Base-by-base conservation (phyloP, 805 yeast species). In the Millerozyma miso region DNA sequence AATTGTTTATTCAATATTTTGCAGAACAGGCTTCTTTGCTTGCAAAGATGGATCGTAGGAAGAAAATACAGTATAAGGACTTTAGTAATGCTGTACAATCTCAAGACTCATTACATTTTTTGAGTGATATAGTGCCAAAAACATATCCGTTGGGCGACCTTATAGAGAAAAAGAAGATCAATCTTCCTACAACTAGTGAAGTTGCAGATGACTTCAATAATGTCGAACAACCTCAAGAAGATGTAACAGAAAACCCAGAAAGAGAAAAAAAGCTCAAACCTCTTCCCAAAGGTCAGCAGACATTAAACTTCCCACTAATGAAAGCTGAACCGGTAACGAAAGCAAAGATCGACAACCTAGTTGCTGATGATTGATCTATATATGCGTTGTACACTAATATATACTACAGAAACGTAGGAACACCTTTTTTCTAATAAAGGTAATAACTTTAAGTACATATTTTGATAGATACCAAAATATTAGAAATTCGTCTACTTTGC, bases 31-130 rank as follows among this genome's bases (percentile, higher is more conserved):
- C 93, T 0, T 68, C 80, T 4, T 61, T 81, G 43, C 67, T 72
- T 17, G 85, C 95, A 26, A 77, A 80, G 51, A 67, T 80, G 31
- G 84, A 79, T 20, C 79, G 80, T 48, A 66, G 91, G 37, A 83
- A 83, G 67, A 83, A 81, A 50, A 63, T 87, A n/a, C 74, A 71
- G 42, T 87, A 87, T 59, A 72, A 75, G 38, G 95, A 86, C 58
- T 77, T 85, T 55, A 77, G 88, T 31, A 66, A 69, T 34, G 88
- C 84, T 1, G 88, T 83, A 3, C 53, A 70, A 18, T 66, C 69
- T 40, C 77, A 74, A 46, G 88, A 82, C 37, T 74, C 81, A 31
- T 68, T 87, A 40, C 65, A 74, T 31, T 86, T 87, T 57, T 65
- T 87, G 45, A 66, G 75, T 34, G 85, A 81, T 44, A 68, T 87